phyloP scores from a whole-genome alignment of 306 rosid species.

The Cicer chorassanicum region DNA sequence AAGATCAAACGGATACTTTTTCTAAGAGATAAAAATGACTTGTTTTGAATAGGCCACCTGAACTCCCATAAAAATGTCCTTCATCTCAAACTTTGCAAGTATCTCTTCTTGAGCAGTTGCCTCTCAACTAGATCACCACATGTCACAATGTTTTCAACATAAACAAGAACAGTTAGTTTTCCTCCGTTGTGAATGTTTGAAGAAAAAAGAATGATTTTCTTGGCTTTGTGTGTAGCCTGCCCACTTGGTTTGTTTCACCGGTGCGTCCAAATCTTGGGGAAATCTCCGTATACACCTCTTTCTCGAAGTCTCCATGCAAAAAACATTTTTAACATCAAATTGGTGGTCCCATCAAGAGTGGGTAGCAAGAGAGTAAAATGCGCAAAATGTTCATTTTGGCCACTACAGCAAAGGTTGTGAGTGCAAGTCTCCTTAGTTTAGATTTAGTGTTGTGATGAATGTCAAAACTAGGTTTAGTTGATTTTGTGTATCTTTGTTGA shows the following conservation, averaged over 20 bases:
- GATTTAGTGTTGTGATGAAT: too few relatives aligned
- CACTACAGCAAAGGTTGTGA: neutral
- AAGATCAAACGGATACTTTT: neutral
- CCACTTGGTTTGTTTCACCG: neutral
- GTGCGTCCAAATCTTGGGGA: neutral
- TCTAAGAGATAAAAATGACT: neutral
- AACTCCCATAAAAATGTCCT: neutral
- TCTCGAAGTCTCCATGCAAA: neutral
- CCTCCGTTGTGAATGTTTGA: neutral
- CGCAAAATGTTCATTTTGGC: neutral
- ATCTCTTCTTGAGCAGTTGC: neutral
- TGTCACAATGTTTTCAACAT: too few relatives aligned
- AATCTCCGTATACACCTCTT: neutral
- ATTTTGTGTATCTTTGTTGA: too few relatives aligned
- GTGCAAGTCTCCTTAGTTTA: too few relatives aligned
- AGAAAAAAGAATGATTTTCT: neutral
- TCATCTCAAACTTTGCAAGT: too few relatives aligned
- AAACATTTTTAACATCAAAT: neutral
- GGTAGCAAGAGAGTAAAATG: neutral
- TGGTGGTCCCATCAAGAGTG: neutral
- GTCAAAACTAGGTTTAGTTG: too few relatives aligned
- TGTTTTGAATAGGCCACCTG: neutral
- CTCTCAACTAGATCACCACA: neutral
- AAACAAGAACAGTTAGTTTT: neutral
- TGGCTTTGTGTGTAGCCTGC: neutral